These are phyloP conservation scores for Pseudozyma sp. DNA, from an alignment of 1,284 basidiomycete species.

Conservation along the genomic window DNA sequence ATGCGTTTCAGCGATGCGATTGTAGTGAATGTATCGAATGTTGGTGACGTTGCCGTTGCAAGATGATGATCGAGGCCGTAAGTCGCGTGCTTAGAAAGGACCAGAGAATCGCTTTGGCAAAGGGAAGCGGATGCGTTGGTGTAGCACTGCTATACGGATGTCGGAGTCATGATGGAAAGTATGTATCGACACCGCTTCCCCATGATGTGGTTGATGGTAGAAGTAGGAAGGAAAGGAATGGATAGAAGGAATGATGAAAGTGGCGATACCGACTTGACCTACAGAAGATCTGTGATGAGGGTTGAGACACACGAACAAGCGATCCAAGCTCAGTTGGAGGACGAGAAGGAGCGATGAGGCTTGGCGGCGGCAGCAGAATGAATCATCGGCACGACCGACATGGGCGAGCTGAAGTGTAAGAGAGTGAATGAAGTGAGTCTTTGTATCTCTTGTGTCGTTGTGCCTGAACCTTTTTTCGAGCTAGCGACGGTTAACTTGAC, in stretches of 20 bases:
- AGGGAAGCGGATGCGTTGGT: conserved; percentile 7
- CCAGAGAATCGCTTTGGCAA: not conserved
- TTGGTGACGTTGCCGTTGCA: not conserved
- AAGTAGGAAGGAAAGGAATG: not conserved
- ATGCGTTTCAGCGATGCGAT: not conserved
- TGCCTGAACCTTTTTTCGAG: no score
- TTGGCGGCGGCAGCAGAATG: not conserved
- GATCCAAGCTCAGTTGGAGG: not conserved
- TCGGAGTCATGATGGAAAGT: conserved; percentile 7
- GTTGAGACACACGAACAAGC: not conserved
- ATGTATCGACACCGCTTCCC: conserved; percentile 15
- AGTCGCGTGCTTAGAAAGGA: not conserved
- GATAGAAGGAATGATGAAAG: not conserved
- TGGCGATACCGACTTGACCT: no score
- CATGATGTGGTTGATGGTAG: not conserved
- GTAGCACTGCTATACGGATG: conserved; percentile 5
- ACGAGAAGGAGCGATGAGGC: not conserved
- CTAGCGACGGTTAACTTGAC: no score
- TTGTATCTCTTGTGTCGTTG: not conserved
- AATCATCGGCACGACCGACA: not conserved
- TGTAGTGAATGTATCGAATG: not conserved
- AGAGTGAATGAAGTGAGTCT: not conserved
- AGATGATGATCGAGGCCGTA: not conserved
- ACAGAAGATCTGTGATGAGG: conserved; percentile 3
- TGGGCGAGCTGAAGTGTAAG: not conserved